phyloP scores from a whole-genome alignment of 2,329 filamentous ascomycete species.

The Sordariomycetes sp. region DNA sequence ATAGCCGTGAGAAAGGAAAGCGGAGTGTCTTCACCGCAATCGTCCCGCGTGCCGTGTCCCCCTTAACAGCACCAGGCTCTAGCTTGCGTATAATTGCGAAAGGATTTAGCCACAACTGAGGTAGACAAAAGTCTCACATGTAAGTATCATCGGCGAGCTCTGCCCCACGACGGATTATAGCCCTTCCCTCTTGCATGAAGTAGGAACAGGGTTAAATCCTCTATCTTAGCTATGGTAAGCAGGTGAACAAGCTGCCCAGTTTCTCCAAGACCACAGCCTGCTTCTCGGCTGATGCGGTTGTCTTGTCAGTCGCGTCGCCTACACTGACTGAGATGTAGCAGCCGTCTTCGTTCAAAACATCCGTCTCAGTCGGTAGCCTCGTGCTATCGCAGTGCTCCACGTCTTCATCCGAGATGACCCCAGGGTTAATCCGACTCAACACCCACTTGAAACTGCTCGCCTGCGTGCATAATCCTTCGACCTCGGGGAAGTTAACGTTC shows the following conservation, averaged over 20 bases:
- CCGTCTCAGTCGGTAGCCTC: slow-evolving; percentile 44
- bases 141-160: no score
- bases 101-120: no score
- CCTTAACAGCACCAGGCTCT: no score
- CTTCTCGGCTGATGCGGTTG: slow-evolving; percentile 35
- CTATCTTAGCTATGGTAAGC: slow-evolving; percentile 29
- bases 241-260: slow-evolving; percentile 31
- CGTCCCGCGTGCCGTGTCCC: no score
- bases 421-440: slow-evolving; percentile 44
- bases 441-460: slow-evolving; percentile 48
- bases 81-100: no score
- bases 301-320: slow-evolving; percentile 46
- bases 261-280: slow-evolving; percentile 39
- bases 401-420: slow-evolving; percentile 39
- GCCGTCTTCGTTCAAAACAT: slow-evolving; percentile 32
- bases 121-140: no score
- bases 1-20: no score
- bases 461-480: slow-evolving; percentile 12
- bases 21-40: no score
- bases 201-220: no score
- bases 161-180: no score
- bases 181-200: no score
- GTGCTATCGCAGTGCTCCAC: slow-evolving; percentile 40
- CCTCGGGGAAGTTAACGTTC: slow-evolving; percentile 56
- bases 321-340: slow-evolving; percentile 54